Base-by-base conservation (phyloP, 225 moss, liverwort and hornwort species). In the Physcomitrium patens region DNA sequence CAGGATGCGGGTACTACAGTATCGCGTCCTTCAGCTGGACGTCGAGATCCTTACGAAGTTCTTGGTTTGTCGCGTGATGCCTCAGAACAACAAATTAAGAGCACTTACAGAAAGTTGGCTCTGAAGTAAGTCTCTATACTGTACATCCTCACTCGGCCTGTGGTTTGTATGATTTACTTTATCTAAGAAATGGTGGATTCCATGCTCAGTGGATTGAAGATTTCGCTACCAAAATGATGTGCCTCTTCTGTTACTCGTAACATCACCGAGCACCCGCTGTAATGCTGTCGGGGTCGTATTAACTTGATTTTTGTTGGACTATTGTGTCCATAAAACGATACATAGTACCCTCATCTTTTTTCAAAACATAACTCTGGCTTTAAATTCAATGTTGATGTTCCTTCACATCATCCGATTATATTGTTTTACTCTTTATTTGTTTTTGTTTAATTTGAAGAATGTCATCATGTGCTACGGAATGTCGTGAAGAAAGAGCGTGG, bases 41-140 rank as follows among this genome's bases (percentile, higher is more conserved):
- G 94, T 45, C 90, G 92, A 77, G 96, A 96, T 70, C 94, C 96
- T 53, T 96, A 96, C 51, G 96, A 96, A 68, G 96, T 96, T 69
- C 89, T 96, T 54, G 92, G 92, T 59, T 84, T 96, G 62, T 41
- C 89, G 53, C 86, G 91, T 57, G 94, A 96, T 86, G 86, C 92
- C 61, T 79, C 94, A 2, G 94, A 96, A 72, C 92, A 92, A 78
- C 96, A 96, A 87, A 92, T 96, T 73, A 96, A 96, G 77, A 89
- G 86, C 80, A 94, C 92, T 7, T 96, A 96, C 71, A 86, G 96
- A 70, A 96, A 94, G 79, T 77, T 96, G 74, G 96, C 94, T 44
- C 81, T 96, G 92, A 96, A 94, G 96, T 96, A 84, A 89, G 93
- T 73, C 41, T 24, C 9, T 8, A 1, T 60, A 31, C 5, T 31